Conservation (phyloP, 192 early-diverging fungal genomes). For the Ambispora gerdemannii region DNA sequence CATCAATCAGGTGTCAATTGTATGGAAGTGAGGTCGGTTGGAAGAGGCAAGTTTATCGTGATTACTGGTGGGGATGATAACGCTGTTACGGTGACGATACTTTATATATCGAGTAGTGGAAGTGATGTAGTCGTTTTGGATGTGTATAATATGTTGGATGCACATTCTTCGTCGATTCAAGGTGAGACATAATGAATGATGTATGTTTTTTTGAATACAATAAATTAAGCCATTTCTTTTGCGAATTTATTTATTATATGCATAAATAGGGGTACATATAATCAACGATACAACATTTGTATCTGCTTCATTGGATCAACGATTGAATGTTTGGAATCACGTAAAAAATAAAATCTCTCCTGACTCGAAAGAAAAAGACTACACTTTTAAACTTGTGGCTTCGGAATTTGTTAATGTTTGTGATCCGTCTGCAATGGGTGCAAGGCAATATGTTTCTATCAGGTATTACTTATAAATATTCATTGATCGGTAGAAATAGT, state of each 20-base stretch:
- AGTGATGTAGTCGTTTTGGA: constrained; percentile 2
- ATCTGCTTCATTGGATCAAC: constrained; percentile 68
- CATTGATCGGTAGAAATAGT: background rate
- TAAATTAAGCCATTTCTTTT: background rate
- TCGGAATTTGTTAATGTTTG: constrained; percentile 60
- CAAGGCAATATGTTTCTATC: too few relatives aligned
- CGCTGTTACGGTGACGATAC: constrained; percentile 38
- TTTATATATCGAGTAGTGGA: constrained; percentile 14
- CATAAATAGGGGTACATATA: constrained; percentile 41
- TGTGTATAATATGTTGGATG: constrained; percentile 24
- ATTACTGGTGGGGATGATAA: constrained; percentile 82
- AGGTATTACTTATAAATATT: background rate
- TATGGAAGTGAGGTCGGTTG: constrained; percentile 41
- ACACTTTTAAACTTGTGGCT: constrained; percentile 34
- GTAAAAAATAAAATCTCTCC: background rate
- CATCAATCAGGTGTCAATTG: constrained; percentile 79
- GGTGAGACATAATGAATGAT: constrained; percentile 38
- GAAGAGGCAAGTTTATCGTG: constrained; percentile 32
- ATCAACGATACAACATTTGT: constrained; percentile 38
- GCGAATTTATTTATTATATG: constrained; percentile 6
- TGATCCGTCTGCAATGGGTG: constrained; percentile 58
- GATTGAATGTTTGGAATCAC: constrained; percentile 57
- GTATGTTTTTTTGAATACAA: background rate
- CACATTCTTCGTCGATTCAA: constrained; percentile 73
- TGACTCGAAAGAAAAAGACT: background rate